Evolutionary conservation across 306 rosid species (phyloP), one percentile per base, ranked within the genome.

Genomic region (Vicia sativa): DNA sequence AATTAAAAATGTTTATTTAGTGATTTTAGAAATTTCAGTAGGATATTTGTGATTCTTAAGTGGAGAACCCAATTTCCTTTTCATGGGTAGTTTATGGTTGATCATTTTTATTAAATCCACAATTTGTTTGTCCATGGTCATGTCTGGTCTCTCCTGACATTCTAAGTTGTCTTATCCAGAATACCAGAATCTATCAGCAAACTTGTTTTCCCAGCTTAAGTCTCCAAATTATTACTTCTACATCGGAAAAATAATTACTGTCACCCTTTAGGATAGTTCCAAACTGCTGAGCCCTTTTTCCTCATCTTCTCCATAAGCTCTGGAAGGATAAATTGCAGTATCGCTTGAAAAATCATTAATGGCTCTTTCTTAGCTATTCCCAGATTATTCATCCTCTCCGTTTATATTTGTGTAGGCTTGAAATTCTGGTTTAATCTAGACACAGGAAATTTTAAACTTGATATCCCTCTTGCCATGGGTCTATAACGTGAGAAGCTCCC

Each of bases 21-120:
- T 45, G 25, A 28, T 71, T 60, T 71, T 66, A 14, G 58, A 31
- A 58, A 18, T 49, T 19, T 55, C 29, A 16, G 48, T 28, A 8
- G 42, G 63, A 42, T 31, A 11, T 45, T 2, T 43, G 49, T 58
- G 43, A 28, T 44, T 58, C 23, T 70, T 21, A 14, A 29, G 39
- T 14, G 4, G 43, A 57, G 19, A 57, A 57, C 39, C 39, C 62
- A 28, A 1, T 57, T 7, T 38, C 53, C 26, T 31, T 31, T 5
- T 31, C 7, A n/a, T n/a, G 55, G 54, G 65, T 68, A 29, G 26
- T 55, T 55, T 25, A 2, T n/a, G 43, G 39, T 55, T 69, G 43
- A 10, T 6, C 55, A 55, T 48, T 28, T 65, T 16, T 21, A 26
- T 65, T 65, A 43, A 26, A 65, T 45, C 26, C 3, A 65, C 5